Percentiles rank a stretch among this genome's conserved stretches.
Evolutionary conservation across 176 grass and related monocot genomes (phyloP).

Genomic region (Thalia dealbata): DNA sequence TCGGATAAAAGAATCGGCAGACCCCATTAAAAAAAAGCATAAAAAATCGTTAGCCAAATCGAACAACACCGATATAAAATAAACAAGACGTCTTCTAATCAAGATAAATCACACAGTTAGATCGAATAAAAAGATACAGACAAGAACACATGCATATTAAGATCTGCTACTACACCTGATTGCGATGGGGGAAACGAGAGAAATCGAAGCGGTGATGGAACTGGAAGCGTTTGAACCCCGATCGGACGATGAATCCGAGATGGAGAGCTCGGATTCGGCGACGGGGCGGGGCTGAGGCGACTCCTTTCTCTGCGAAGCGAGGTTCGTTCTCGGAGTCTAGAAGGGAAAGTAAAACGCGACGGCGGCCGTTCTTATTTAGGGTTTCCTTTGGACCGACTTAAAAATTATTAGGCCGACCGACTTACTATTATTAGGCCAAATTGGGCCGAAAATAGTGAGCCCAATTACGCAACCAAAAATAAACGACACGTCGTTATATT

Average conservation of each 20-base stretch:
- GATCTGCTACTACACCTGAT: neutral
- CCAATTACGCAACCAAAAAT: too few species aligned
- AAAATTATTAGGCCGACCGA: neutral
- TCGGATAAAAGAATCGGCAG: neutral
- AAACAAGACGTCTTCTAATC: neutral
- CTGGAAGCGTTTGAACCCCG: neutral
- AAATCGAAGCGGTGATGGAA: neutral
- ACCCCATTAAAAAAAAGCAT: neutral
- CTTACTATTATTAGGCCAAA: neutral
- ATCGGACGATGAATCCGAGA: constrained; percentile 1
- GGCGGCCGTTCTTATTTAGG: neutral
- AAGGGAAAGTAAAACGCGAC: neutral
- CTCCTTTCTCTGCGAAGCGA: neutral
- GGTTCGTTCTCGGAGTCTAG: neutral
- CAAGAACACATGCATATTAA: neutral
- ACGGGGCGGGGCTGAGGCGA: neutral
- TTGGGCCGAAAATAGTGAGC: neutral
- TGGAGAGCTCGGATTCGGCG: constrained; percentile 12
- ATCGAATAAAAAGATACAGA: neutral
- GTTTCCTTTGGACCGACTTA: neutral
- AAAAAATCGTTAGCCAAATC: neutral
- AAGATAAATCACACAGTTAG: neutral
- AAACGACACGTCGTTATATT: too few species aligned
- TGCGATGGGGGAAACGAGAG: neutral
- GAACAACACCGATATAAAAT: neutral